Conservation (phyloP, 129 eudicot genomes). For the Flaveria ramosissima region DNA sequence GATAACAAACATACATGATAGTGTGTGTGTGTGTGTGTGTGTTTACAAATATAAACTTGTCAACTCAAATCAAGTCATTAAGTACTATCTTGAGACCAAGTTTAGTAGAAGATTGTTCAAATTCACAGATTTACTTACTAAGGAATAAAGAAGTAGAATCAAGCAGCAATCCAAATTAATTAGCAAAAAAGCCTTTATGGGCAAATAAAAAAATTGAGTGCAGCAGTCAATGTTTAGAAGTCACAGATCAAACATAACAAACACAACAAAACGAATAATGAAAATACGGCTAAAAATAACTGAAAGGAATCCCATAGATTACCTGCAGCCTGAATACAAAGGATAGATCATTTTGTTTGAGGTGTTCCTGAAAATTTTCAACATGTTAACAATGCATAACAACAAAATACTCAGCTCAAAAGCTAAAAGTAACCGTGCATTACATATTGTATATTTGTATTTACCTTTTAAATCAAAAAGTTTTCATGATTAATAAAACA, state of each 20-base stretch:
- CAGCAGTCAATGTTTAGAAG: slow-evolving; percentile 7
- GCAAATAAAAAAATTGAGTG: neutral
- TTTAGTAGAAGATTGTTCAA: neutral
- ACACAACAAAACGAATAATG: neutral
- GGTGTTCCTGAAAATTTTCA: slow-evolving; percentile 80
- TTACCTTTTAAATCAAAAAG: neutral
- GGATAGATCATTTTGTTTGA: slow-evolving; percentile 86
- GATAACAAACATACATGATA: neutral
- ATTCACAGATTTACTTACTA: neutral
- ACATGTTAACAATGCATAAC: slow-evolving; percentile 21
- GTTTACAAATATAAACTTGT: neutral
- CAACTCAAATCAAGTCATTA: neutral
- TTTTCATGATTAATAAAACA: neutral
- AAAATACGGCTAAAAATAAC: neutral
- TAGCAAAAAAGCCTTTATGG: slow-evolving; percentile 5
- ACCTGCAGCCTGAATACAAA: slow-evolving; percentile 98
- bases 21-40: neutral
- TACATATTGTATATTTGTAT: neutral
- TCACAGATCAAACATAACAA: neutral
- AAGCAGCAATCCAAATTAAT: slow-evolving; percentile 1
- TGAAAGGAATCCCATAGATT: slow-evolving; percentile 29
- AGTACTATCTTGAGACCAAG: neutral
- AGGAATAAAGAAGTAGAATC: slow-evolving; percentile 7
- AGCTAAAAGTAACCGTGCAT: neutral
- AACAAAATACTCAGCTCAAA: slow-evolving; percentile 2